Percentiles rank a stretch among this genome's conserved stretches.
Conservation (phyloP, 75 land plant species). For the Sequoiadendron giganteum region DNA sequence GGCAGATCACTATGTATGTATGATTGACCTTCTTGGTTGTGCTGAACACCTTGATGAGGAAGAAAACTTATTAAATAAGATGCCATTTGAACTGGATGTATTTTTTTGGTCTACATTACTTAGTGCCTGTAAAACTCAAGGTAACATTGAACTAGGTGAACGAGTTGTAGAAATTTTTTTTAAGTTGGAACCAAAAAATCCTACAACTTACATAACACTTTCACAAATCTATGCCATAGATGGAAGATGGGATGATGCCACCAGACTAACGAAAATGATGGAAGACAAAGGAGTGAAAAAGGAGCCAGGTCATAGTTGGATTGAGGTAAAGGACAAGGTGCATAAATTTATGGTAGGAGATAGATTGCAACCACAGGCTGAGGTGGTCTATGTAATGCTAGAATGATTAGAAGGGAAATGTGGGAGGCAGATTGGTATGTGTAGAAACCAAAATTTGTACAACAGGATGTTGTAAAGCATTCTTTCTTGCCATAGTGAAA, state of each 20-base stretch:
- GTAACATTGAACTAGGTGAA: slow-evolving; percentile 38
- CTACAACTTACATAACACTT: slow-evolving; percentile 39
- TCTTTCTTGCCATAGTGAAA: slow-evolving; percentile 47
- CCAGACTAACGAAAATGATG: slow-evolving; percentile 38
- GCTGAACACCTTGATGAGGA: slow-evolving; percentile 46
- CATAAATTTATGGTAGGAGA: slow-evolving; percentile 42
- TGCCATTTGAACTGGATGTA: slow-evolving; percentile 24
- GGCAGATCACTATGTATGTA: slow-evolving; percentile 56
- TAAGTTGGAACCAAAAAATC: slow-evolving; percentile 35
- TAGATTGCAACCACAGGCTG: slow-evolving; percentile 27
- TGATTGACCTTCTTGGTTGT: slow-evolving; percentile 59
- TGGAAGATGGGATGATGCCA: slow-evolving; percentile 54
- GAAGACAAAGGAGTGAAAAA: slow-evolving; percentile 38
- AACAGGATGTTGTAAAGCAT: slow-evolving; percentile 31
- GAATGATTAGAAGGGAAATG: slow-evolving; percentile 26
- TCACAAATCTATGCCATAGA: slow-evolving; percentile 55
- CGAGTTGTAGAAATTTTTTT: slow-evolving; percentile 39
- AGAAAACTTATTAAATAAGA: slow-evolving; percentile 23
- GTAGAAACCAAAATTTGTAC: slow-evolving; percentile 27
- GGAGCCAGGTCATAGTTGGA: slow-evolving; percentile 59
- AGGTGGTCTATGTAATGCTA: slow-evolving; percentile 32
- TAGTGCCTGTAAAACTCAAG: slow-evolving; percentile 41
- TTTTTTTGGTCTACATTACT: slow-evolving; percentile 46
- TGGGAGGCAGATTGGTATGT: slow-evolving; percentile 27
- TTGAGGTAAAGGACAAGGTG: slow-evolving; percentile 36